These are phyloP conservation scores for Glycine soja DNA, from an alignment of 306 rosid genomes.

Conservation along the genomic window DNA sequence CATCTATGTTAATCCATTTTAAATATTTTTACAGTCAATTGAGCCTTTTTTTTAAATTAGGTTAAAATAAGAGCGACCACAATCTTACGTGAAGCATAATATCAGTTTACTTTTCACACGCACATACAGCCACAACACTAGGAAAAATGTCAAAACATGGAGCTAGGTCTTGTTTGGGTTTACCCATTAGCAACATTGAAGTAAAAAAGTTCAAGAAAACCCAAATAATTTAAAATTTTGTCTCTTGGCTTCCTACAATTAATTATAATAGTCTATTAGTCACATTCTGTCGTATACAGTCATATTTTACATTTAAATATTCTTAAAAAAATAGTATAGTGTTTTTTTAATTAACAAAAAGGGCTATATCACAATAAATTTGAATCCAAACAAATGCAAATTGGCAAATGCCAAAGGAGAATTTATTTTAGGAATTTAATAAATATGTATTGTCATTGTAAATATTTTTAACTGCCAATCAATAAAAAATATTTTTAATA, in stretches of 20 bases:
- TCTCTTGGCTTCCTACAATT: too few species aligned
- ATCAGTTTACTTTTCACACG: conserved; percentile 22
- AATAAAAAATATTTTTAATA: too few species aligned
- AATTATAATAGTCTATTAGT: too few species aligned
- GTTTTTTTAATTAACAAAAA: too few species aligned
- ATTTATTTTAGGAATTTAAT: too few species aligned
- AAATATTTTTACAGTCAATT: neutral
- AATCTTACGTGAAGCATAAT: conserved; percentile 17
- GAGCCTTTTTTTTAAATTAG: neutral
- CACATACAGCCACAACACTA: too few species aligned
- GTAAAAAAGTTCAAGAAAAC: neutral
- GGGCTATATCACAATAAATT: too few species aligned
- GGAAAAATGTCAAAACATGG: conserved; percentile 4
- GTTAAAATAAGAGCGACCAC: neutral
- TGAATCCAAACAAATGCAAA: neutral
- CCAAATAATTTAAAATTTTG: neutral
- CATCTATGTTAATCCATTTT: neutral
- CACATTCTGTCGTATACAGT: too few species aligned
- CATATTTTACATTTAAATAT: too few species aligned
- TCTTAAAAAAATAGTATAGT: too few species aligned
- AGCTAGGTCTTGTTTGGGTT: neutral
- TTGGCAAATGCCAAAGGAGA: neutral
- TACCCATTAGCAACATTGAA: neutral
- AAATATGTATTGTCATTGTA: too few species aligned
- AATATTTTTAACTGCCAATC: too few species aligned